Evolutionary conservation across 2,329 filamentous ascomycete genomes (phyloP), one percentile per base, ranked within the genome.

Genomic region (Neonectria neomacrospora): DNA sequence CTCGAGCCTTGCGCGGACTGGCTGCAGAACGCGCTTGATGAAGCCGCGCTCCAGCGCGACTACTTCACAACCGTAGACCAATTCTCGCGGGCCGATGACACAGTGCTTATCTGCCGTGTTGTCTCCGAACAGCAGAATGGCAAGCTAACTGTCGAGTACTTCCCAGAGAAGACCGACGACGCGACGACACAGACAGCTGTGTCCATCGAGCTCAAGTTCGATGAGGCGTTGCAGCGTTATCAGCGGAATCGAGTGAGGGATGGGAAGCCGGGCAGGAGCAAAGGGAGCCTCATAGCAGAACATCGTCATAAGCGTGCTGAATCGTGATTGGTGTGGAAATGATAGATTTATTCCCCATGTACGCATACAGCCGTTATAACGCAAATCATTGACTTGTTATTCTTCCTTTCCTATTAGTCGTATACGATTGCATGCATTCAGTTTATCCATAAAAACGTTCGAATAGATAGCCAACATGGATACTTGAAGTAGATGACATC

Each of bases 111-210:
- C 3, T 44, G 42, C 11, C 42, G 42, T 8, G 42, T 23, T 16
- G 20, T 23, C 6, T 5, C 11, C 16, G 42, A 6, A 11, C 42
- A 23, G 20, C 10, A 44, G 2, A 14, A 22, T 23, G 12, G 18
- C 11, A 16, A 23, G 20, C 42, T 23, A 10, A 12, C 6, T 2
- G 20, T 44, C 12, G 42, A 44, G 42, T 44, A 16, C 18, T 44
- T 44, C 42, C 42, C 42, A 7, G 42, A 44, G 42, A 44, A 44
- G 42, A 44, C 42, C n/a, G 42, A 44, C 42, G 37, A 44, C 12
- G 42, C 42, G 20, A 23, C 20, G 6, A 44, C 20, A 10, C 42
- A 44, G 20, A 44, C 11, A 20, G 11, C 18, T 23, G 42, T 44
- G 20, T 44, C 42, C 12, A 22, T 44, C 18, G 42, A 20, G 11